These are phyloP conservation scores for Pyropia yezoensis DNA, from an alignment of 23 red algal species.

Conservation along the genomic window DNA sequence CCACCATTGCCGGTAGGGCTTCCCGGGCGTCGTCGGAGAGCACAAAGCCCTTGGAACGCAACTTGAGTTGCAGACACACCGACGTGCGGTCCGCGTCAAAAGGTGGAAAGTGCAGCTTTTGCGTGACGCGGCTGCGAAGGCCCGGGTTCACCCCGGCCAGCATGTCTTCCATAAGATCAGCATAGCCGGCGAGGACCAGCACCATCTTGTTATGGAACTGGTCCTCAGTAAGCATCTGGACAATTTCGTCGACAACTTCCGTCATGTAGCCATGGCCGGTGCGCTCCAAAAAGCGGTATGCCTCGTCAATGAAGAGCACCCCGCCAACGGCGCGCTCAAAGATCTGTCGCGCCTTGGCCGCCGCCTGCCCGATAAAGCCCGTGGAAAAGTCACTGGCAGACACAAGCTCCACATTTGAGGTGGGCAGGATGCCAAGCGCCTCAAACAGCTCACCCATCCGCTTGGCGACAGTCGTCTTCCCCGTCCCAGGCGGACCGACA, in stretches of 20 bases:
- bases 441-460: neutral
- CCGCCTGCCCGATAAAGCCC: neutral
- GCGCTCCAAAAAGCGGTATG: neutral
- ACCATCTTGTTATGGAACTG: neutral
- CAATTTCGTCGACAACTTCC: neutral
- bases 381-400: neutral
- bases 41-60: neutral
- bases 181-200: neutral
- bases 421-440: neutral
- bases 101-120: neutral
- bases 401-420: neutral
- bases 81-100: neutral
- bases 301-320: neutral
- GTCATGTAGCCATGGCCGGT: neutral
- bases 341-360: neutral
- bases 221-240: neutral
- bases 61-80: neutral
- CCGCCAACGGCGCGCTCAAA: neutral
- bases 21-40: neutral
- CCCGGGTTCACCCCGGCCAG: neutral
- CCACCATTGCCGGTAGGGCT: neutral
- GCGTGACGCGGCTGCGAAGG: neutral
- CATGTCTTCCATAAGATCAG: neutral
- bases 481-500: neutral
- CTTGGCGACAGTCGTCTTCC: neutral